phyloP scores from a whole-genome alignment of 441 rosid genomes.

The Croton setiger region DNA sequence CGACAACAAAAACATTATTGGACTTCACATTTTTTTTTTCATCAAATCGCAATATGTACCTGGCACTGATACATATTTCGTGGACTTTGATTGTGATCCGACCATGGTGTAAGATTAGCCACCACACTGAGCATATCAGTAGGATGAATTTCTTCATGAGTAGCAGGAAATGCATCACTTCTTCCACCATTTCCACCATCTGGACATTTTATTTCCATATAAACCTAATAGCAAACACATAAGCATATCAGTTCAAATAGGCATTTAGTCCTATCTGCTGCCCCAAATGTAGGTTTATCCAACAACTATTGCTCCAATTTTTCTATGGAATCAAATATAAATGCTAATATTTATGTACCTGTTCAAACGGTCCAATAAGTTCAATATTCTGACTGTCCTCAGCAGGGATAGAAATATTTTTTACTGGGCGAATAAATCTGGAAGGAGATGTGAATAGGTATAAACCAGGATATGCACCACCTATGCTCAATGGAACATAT shows the following conservation, averaged over 20 bases:
- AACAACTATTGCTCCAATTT: neutral
- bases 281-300: neutral
- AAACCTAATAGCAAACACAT: slow-evolving; percentile 49
- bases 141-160: slow-evolving; percentile 96
- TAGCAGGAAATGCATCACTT: slow-evolving; percentile 60
- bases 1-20: neutral
- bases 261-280: slow-evolving; percentile 24
- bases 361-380: slow-evolving; percentile 96
- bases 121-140: slow-evolving; percentile 97
- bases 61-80: slow-evolving; percentile 99
- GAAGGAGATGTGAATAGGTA: slow-evolving; percentile 84
- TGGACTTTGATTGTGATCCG: slow-evolving; percentile 99
- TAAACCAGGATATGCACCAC: slow-evolving; percentile 93
- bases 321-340: neutral
- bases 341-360: slow-evolving; percentile 43
- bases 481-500: slow-evolving; percentile 85
- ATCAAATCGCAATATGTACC: slow-evolving; percentile 37
- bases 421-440: slow-evolving; percentile 89
- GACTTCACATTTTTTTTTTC: neutral
- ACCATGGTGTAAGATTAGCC: slow-evolving; percentile 99
- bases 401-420: slow-evolving; percentile 49
- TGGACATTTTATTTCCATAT: slow-evolving; percentile 95
- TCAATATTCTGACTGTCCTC: slow-evolving; percentile 50
- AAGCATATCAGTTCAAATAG: slow-evolving; percentile 7
- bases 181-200: slow-evolving; percentile 96